phyloP scores from a whole-genome alignment of 306 rosid species.

The Corylus americana region DNA sequence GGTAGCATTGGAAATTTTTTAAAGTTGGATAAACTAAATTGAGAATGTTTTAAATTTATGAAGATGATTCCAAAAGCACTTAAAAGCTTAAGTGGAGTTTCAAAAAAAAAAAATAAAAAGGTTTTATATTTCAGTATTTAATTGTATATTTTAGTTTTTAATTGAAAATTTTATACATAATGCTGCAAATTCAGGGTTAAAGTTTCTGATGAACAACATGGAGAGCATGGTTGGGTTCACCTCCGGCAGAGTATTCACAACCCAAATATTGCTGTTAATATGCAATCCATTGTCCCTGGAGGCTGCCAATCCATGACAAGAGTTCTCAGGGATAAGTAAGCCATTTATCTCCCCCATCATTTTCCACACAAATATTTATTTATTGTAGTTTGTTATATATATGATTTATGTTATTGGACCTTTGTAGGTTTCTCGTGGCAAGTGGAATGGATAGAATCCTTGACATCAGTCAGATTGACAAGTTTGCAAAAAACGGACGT shows the following conservation, averaged over 20 bases:
- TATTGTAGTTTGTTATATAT: not conserved
- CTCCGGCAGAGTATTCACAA: conserved; percentile 89
- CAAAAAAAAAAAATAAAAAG: too few relatives aligned
- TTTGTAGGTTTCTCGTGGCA: conserved; percentile 58
- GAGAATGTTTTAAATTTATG: too few relatives aligned
- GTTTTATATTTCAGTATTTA: not conserved
- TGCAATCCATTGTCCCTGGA: conserved; percentile 71
- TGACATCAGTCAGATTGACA: conserved; percentile 54
- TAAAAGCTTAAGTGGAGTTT: too few relatives aligned
- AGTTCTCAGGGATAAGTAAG: conserved; percentile 70
- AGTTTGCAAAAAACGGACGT: conserved; percentile 41
- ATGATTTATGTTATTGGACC: conserved; percentile 15
- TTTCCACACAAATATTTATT: conserved; percentile 8
- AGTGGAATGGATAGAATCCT: conserved; percentile 58
- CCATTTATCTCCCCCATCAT: not conserved
- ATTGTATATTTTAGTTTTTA: not conserved
- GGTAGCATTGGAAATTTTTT: too few relatives aligned
- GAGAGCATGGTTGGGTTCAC: conserved; percentile 80
- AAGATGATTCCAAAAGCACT: too few relatives aligned
- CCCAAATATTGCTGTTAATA: conserved; percentile 77
- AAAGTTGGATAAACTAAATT: too few relatives aligned
- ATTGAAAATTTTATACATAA: not conserved
- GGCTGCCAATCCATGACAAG: conserved; percentile 69
- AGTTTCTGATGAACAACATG: conserved; percentile 56
- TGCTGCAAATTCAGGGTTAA: conserved; percentile 54